Base-by-base conservation (phyloP, 2,329 filamentous ascomycete genomes). In the Amesomyces nigricolor region DNA sequence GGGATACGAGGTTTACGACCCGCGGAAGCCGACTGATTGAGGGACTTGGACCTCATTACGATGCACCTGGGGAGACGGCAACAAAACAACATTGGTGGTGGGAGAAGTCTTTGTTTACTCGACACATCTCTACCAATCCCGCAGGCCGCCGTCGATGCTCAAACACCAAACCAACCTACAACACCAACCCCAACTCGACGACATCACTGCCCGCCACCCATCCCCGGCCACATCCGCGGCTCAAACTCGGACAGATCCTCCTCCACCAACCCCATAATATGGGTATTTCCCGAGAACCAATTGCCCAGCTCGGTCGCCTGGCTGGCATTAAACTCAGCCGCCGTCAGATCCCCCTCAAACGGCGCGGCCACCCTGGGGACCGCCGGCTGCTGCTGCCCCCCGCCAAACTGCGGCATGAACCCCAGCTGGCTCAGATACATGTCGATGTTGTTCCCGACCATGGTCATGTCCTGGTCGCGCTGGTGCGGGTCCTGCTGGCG, bases 1-100 rank as follows among this genome's bases (percentile, higher is more conserved):
- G 63, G 85, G 80, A 2, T 88, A 89, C 66, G 81, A 87, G 60
- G 75, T 85, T 49, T 88, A 88, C 67, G 75, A 86, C 61, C 83
- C 83, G 1, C 72, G 76, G 37, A 72, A 73, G 51, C 83, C 83
- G 22, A 86, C 83, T 0, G 78, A 84, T 60, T 86, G 73, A 84
- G 53, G 2, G 17, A 17, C 5, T 26, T 43, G 8, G 16, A 37
- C n/a, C 10, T 19, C 13, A 2, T 46, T 30, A 11, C 47, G 17
- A n/a, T 26, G 22, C 22, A 26, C 4, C 22, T 26, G 22, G 6
- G 6, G 22, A 26, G 6, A 26, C 22, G 22, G 22, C 22, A 26
- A 26, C 22, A 26, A 5, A 2, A 26, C 22, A 26, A 26, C 22
- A 26, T 26, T 26, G 4, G 22, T 26, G 22, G 22, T 26, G 22